Evolutionary conservation across 1,139 yeast genomes (phyloP).

Genomic region (Meyerozyma guilliermondii): DNA sequence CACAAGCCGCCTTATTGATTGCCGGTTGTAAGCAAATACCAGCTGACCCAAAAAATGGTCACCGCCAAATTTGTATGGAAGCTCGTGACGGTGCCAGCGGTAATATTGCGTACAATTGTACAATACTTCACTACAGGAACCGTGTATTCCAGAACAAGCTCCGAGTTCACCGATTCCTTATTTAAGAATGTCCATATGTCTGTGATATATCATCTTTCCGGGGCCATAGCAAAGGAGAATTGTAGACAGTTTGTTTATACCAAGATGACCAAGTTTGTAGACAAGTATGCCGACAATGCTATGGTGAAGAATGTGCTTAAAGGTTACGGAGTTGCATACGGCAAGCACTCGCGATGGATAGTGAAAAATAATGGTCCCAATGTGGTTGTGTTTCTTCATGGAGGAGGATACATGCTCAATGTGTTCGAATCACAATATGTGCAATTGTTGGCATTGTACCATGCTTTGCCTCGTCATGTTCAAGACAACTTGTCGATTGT

Average conservation of each 20-base stretch:
- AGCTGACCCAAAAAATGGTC: too few species aligned
- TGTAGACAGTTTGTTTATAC: slow-evolving; percentile 8
- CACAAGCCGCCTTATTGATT: too few species aligned
- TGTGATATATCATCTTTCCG: slow-evolving; percentile 22
- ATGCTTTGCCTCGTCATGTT: slow-evolving; percentile 17
- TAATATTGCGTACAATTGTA: slow-evolving; percentile 15
- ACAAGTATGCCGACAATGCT: slow-evolving; percentile 7
- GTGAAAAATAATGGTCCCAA: slow-evolving; percentile 9
- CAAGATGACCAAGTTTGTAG: slow-evolving; percentile 8
- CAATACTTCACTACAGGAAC: slow-evolving; percentile 32
- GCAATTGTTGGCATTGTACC: slow-evolving; percentile 20
- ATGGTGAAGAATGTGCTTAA: slow-evolving; percentile 4
- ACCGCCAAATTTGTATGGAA: not conserved
- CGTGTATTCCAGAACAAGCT: slow-evolving; percentile 22
- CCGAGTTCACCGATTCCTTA: slow-evolving; percentile 25
- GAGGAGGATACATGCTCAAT: slow-evolving; percentile 39
- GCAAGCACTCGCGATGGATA: slow-evolving; percentile 12
- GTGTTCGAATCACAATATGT: slow-evolving; percentile 24
- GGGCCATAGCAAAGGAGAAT: slow-evolving; percentile 11
- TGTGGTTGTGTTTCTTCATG: slow-evolving; percentile 22
- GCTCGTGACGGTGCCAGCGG: slow-evolving; percentile 16
- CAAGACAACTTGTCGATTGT: slow-evolving; percentile 22
- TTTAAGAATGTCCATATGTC: slow-evolving; percentile 27
- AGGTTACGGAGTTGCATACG: slow-evolving; percentile 11
- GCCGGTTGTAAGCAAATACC: not conserved